A percentile compares a stretch with the other conserved stretches of the same genome.
These are phyloP conservation scores for Chaetomiaceae sp. DNA, from an alignment of 2,329 filamentous ascomycete genomes.

Conservation along the genomic window DNA sequence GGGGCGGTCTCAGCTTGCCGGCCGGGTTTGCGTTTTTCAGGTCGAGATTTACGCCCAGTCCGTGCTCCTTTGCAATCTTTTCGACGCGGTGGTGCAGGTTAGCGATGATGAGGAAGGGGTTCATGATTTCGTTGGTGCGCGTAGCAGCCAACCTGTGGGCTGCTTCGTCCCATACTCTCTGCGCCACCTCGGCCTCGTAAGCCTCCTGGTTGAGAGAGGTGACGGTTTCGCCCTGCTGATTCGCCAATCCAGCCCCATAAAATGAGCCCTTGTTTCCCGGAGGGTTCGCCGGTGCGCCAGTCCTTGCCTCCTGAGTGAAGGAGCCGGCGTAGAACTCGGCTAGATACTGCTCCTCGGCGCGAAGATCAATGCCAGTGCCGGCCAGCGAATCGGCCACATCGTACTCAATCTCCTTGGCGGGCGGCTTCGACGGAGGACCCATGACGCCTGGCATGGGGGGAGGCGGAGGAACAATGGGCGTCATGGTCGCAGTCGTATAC, in stretches of 20 bases:
- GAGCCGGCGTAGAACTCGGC: conserved; percentile 59
- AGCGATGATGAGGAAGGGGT: conserved; percentile 68
- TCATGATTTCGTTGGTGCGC: conserved; percentile 64
- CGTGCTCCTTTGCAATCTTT: conserved; percentile 55
- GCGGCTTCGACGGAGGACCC: conserved; percentile 58
- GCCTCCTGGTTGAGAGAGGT: conserved; percentile 54
- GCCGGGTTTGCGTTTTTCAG: conserved; percentile 44
- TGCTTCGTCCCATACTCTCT: conserved; percentile 50
- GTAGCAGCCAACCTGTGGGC: conserved; percentile 56
- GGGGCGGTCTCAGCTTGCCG: conserved; percentile 47
- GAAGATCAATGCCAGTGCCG: conserved; percentile 80
- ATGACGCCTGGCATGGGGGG: conserved; percentile 37
- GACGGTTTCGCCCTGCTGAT: conserved; percentile 52
- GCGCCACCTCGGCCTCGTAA: conserved; percentile 60
- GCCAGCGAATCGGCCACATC: conserved; percentile 80
- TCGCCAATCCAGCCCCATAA: conserved; percentile 62
- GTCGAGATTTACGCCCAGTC: conserved; percentile 53
- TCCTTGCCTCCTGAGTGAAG: conserved; percentile 42
- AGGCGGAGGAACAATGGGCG: conserved; percentile 23
- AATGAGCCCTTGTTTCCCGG: conserved; percentile 54
- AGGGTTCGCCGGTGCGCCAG: conserved; percentile 53
- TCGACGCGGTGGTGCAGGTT: conserved; percentile 54
- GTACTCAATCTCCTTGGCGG: conserved; percentile 59
- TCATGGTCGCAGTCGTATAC: conserved; percentile 27
- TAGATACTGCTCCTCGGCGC: conserved; percentile 79